Percentiles rank a stretch among this genome's conserved stretches.
phyloP scores from a whole-genome alignment of 768 basidiomycete species.

The Pulveroboletus sp. region DNA sequence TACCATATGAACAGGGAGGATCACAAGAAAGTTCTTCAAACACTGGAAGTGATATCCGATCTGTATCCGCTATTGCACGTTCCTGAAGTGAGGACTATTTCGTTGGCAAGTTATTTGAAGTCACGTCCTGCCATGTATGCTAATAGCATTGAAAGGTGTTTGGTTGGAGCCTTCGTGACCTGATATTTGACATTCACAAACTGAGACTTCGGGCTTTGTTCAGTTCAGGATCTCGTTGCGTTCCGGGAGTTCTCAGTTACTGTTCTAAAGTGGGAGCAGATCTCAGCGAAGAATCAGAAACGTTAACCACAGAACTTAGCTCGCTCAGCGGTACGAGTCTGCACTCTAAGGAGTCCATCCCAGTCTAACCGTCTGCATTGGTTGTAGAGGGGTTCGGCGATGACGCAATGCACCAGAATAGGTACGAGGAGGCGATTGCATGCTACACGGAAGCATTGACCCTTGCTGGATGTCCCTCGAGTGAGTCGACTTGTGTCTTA shows the following conservation, averaged over 20 bases:
- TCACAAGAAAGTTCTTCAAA: background rate
- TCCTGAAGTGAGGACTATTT: background rate
- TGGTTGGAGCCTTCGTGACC: slow-evolving; percentile 3
- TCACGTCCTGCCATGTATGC: background rate
- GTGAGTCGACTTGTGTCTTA: background rate
- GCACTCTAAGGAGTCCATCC: too few relatives aligned
- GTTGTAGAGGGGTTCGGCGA: slow-evolving; percentile 14
- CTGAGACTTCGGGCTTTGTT: slow-evolving; percentile 8
- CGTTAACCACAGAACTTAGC: slow-evolving; percentile 3
- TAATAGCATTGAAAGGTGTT: slow-evolving; percentile 12
- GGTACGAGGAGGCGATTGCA: slow-evolving; percentile 1
- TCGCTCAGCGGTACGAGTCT: slow-evolving; percentile 9
- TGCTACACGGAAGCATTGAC: slow-evolving; percentile 13
- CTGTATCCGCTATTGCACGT: background rate
- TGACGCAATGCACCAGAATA: background rate
- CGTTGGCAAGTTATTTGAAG: slow-evolving; percentile 3
- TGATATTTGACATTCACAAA: slow-evolving; percentile 9
- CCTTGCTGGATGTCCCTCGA: slow-evolving; percentile 1
- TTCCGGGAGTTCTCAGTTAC: background rate
- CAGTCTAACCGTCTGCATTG: background rate
- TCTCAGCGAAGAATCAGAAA: slow-evolving; percentile 8
- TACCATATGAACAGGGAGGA: background rate
- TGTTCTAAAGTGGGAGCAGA: background rate
- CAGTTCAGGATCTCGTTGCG: background rate
- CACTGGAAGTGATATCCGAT: background rate